A percentile compares a stretch with the other conserved stretches of the same genome.
These are phyloP conservation scores for Afroboletus lepidellus DNA, from an alignment of 1,284 basidiomycete species.

Conservation along the genomic window DNA sequence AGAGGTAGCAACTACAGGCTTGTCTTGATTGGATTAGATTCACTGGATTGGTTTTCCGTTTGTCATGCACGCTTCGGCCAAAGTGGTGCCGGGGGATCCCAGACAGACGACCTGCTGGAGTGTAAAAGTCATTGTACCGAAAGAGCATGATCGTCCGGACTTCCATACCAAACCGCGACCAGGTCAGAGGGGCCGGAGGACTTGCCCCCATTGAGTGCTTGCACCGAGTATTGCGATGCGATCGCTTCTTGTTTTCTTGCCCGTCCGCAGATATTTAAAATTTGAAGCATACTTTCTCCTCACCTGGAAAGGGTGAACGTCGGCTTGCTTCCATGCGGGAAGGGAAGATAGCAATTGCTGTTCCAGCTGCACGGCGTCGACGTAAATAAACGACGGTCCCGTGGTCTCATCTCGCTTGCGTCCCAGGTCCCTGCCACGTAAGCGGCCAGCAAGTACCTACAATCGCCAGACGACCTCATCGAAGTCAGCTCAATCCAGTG, in stretches of 20 bases:
- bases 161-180: no score
- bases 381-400: not conserved
- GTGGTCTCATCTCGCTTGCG: no score
- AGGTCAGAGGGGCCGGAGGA: slow-evolving; percentile 38
- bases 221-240: slow-evolving; percentile 30
- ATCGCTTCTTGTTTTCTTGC: slow-evolving; percentile 71
- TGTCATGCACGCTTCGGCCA: no score
- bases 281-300: slow-evolving; percentile 79
- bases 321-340: slow-evolving; percentile 85
- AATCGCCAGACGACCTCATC: slow-evolving; percentile 90
- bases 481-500: slow-evolving; percentile 62
- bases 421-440: slow-evolving; percentile 75
- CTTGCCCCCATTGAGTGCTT: slow-evolving; percentile 48
- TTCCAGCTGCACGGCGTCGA: slow-evolving; percentile 63
- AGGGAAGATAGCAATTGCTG: slow-evolving; percentile 80
- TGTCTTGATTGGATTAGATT: no score
- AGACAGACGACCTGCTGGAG: no score
- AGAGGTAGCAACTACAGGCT: no score
- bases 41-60: no score
- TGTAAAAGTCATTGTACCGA: no score
- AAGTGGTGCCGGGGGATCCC: no score
- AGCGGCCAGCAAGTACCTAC: slow-evolving; percentile 82
- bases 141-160: no score
- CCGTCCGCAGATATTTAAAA: slow-evolving; percentile 69
- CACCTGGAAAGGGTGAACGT: slow-evolving; percentile 78